Base-by-base conservation (phyloP, 495 filamentous ascomycete species). In the Talaromyces stipitatus region DNA sequence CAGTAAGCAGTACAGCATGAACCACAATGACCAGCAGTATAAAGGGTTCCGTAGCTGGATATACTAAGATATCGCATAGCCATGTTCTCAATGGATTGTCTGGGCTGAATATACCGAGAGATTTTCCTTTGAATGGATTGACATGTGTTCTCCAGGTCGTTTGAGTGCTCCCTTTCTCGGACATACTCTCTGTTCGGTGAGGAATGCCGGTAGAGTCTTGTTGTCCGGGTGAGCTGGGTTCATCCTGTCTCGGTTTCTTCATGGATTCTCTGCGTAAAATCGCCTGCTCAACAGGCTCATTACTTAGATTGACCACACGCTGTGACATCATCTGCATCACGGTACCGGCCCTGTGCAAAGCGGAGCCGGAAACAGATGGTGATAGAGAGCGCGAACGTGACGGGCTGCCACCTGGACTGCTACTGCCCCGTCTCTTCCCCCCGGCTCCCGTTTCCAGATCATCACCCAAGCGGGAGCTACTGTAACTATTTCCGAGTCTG, bases 311-410 rank as follows among this genome's bases (percentile, higher is more conserved):
- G 64, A 97, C 94, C 56, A 99, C 91, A 69, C 94, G 91, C 72
- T 96, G 91, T 18, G 95, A 97, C 84, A 97, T 95, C 61, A 91
- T 91, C 62, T 91, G 88, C 70, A 99, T 86, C 64, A 97, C 94
- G 3, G 92, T 95, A 29, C 91, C 88, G 55, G 94, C 89, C 61
- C 90, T 78, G 20, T 81, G 79, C 54, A 95, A 69, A 32, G 90
- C 85, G 41, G 86, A 82, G 50, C 78, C 78, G 10, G 83, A 81
- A 8, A 82, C 67, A n/a, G 84, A 84, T 3, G 84, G 78, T 4
- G 92, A 96, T 64, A 84, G 50, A 66, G 85, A 78, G 66, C 88
- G 72, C 68, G 75, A 71, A 66, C 78, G 59, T 12, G 29, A 30
- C 11, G 27, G 27, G n/a, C 38, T 43, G 61, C 77, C 58, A 62